A percentile compares a stretch with the other conserved stretches of the same genome.
Conservation (phyloP, 2,329 filamentous ascomycete genomes). For the Metarhizium guizhouense region DNA sequence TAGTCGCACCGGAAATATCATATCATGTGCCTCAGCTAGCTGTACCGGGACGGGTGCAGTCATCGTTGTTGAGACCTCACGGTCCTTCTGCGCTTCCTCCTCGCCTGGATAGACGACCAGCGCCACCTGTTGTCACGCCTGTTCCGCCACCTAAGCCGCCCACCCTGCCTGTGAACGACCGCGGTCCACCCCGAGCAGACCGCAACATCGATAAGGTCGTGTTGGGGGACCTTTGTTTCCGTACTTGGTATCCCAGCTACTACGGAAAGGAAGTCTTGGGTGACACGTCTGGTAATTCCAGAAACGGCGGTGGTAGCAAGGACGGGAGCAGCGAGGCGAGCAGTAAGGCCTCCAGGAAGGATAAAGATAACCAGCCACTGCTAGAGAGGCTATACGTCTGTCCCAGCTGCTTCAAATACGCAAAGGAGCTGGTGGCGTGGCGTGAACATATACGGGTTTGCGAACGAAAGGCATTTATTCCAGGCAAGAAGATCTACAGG, state of each 20-base stretch:
- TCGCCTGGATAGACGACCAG: slow-evolving; percentile 18
- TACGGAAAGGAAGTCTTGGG: slow-evolving; percentile 66
- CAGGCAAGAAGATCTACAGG: slow-evolving; percentile 66
- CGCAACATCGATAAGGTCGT: slow-evolving; percentile 84
- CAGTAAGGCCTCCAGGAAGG: slow-evolving; percentile 22
- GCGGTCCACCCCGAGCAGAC: slow-evolving; percentile 37
- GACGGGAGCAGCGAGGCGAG: slow-evolving; percentile 18
- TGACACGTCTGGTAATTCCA: slow-evolving; percentile 28
- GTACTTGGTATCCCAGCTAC: slow-evolving; percentile 88
- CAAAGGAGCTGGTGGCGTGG: slow-evolving; percentile 51
- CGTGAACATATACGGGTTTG: slow-evolving; percentile 51
- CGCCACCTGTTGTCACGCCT: slow-evolving; percentile 20
- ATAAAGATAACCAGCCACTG: slow-evolving; percentile 30
- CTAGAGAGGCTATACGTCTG: slow-evolving; percentile 76
- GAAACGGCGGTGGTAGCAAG: slow-evolving; percentile 15
- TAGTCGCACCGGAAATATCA: slow-evolving; percentile 31
- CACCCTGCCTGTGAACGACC: slow-evolving; percentile 16
- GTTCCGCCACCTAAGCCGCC: slow-evolving; percentile 27
- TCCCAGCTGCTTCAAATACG: slow-evolving; percentile 90
- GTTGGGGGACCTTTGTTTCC: slow-evolving; percentile 74
- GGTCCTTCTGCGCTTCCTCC: slow-evolving; percentile 23
- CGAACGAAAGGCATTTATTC: slow-evolving; percentile 38
- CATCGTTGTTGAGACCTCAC: slow-evolving; percentile 24
- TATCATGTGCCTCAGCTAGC: slow-evolving; percentile 29
- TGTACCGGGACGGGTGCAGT: slow-evolving; percentile 14